Evolutionary conservation across 345 rosid genomes (phyloP).

Genomic region (Citrus sp.): DNA sequence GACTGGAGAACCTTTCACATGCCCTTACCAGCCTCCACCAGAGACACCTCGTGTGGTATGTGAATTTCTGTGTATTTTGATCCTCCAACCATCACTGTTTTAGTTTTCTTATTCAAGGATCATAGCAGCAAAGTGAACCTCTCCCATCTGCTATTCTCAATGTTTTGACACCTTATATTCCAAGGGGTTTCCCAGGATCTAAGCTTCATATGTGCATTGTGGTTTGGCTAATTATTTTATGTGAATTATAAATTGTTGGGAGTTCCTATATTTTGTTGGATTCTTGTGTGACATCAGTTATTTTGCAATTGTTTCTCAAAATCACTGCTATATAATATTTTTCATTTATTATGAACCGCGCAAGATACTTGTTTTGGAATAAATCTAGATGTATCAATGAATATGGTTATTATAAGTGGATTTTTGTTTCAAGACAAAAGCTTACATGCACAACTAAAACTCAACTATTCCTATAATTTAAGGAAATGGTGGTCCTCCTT

Average conservation of each 20-base stretch:
- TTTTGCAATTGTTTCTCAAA: neutral
- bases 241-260: no score
- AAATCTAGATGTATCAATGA: neutral
- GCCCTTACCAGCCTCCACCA: constrained; percentile 80
- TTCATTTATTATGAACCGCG: neutral
- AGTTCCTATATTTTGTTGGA: neutral
- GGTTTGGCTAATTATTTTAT: neutral
- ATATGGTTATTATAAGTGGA: neutral
- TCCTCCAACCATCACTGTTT: neutral
- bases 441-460: neutral
- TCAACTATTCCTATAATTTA: neutral
- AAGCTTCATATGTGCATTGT: neutral
- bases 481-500: neutral
- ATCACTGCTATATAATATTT: neutral
- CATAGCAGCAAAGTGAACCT: neutral
- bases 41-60: constrained; percentile 92
- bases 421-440: neutral
- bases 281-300: neutral
- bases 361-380: neutral
- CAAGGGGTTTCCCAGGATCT: neutral
- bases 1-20: constrained; percentile 94
- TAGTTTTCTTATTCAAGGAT: neutral
- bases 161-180: neutral
- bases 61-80: neutral
- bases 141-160: neutral